These are phyloP conservation scores for Trichocladium uniseriatum DNA, from an alignment of 495 filamentous ascomycete genomes.

Conservation along the genomic window DNA sequence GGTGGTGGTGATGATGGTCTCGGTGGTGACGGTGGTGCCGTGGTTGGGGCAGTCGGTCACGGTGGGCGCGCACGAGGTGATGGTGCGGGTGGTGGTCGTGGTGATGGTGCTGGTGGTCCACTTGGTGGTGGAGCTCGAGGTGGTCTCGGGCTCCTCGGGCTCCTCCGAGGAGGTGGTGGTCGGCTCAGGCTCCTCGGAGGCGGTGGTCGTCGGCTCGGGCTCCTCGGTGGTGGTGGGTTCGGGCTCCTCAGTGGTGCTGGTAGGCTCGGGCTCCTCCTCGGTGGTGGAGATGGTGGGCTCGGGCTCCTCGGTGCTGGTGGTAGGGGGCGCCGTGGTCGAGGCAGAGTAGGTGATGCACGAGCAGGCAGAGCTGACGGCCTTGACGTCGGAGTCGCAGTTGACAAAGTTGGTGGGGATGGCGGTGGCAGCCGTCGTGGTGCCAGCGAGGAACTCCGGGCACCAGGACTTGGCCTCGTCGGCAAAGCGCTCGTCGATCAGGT, in stretches of 20 bases:
- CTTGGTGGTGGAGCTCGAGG: constrained; percentile 5
- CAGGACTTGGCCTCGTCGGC: constrained; percentile 12
- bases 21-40: constrained; percentile 43
- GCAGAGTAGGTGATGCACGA: constrained; percentile 30
- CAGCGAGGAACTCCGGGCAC: constrained; percentile 21
- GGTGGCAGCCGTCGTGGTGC: constrained; percentile 12
- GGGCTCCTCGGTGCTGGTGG: neutral
- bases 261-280: neutral
- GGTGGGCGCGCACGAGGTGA: constrained; percentile 46
- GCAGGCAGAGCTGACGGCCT: constrained; percentile 29
- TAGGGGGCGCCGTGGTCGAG: constrained; percentile 4
- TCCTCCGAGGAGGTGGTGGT: neutral
- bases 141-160: constrained; percentile 7
- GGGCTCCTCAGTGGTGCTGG: neutral
- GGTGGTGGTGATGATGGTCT: constrained; percentile 49
- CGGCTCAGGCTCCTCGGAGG: neutral
- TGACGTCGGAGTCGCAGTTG: constrained; percentile 19
- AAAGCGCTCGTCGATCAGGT: constrained; percentile 23
- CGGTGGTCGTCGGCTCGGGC: neutral
- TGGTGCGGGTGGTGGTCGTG: constrained; percentile 47
- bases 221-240: constrained; percentile 21
- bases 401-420: constrained; percentile 22
- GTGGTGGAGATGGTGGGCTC: neutral
- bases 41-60: constrained; percentile 49
- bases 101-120: constrained; percentile 50